Conservation (phyloP, 192 early-diverging fungal genomes). For the Gamsiella multidivaricata region DNA sequence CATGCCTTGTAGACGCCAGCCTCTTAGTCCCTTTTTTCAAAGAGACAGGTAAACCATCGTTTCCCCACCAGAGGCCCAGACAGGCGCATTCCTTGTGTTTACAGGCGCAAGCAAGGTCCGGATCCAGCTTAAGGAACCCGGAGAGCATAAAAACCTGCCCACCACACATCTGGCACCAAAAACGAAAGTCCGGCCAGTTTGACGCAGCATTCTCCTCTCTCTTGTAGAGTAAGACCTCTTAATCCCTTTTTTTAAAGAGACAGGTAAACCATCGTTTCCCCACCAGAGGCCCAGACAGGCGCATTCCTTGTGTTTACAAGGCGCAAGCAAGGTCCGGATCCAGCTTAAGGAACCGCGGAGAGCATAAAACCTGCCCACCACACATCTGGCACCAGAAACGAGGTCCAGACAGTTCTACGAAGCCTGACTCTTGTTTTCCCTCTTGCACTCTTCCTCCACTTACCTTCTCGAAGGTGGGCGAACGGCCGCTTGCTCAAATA, state of each 20-base stretch:
- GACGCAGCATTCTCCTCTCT: slow-evolving; percentile 14
- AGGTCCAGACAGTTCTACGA: neutral
- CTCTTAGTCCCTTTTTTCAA: slow-evolving; percentile 18
- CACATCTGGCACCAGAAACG: slow-evolving; percentile 22
- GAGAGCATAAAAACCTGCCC: slow-evolving; percentile 19
- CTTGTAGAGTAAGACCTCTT: slow-evolving; percentile 8
- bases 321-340: slow-evolving; percentile 6
- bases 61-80: too few species aligned
- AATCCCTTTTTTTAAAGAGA: slow-evolving; percentile 18
- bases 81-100: too few species aligned
- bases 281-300: slow-evolving; percentile 31
- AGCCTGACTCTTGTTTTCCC: slow-evolving; percentile 8
- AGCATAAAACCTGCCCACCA: slow-evolving; percentile 28
- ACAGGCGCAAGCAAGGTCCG: slow-evolving; percentile 27
- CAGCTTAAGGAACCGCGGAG: slow-evolving; percentile 25
- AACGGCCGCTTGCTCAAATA: slow-evolving; percentile 2
- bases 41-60: too few species aligned
- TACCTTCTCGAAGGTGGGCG: slow-evolving; percentile 11
- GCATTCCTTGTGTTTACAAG: slow-evolving; percentile 37
- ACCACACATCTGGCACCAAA: too few species aligned
- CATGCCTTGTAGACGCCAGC: slow-evolving; percentile 22
- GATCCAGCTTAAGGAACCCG: slow-evolving; percentile 14
- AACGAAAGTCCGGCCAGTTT: slow-evolving; percentile 14
- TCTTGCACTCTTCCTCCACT: slow-evolving; percentile 11
- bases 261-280: slow-evolving; percentile 11